Base-by-base conservation (phyloP, 257 asterid genomes). In the Misopates orontium region DNA sequence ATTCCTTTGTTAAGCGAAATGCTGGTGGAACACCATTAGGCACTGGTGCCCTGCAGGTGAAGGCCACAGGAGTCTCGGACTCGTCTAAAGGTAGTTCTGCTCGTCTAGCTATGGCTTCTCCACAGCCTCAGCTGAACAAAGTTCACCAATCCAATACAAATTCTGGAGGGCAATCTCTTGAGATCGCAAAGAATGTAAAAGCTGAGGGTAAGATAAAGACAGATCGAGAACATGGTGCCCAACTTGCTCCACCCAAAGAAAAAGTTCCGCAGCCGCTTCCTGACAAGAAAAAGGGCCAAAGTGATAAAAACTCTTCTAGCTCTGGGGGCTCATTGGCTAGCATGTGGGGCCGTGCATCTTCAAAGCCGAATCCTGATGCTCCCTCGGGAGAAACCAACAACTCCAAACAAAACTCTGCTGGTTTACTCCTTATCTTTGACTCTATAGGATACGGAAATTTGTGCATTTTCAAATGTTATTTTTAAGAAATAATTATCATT, bases 291-390 rank as follows among this genome's bases (percentile, higher is more conserved):
- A 85, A 79, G 62, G 80, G 58, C 53, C 83, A 75, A 68, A 76
- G 73, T 78, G 84, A 80, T 67, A 86, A 80, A 75, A 80, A 14
- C 64, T 76, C 90, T 73, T 80, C 95, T 60, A 87, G 86, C 70
- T 72, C 77, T 56, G 87, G 88, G 61, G 78, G 95, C 40, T 66
- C 87, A 69, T 81, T 90, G 77, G 88, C 95, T 75, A 80, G 85
- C 84, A 90, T 94, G 90, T 94, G 99, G 99, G 91, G 90, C 17
- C 91, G 89, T 73, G 86, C 88, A 62, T 80, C 96, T 60, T 61
- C 86, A 51, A 88, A 88, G 82, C 68, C 85, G 49, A 88, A 83
- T 67, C 67, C 76, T 6, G 88, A 83, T 28, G 62, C 62, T 69
- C 63, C 79, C 74, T 72, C 75, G 66, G 76, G 77, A 40, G 84